These are phyloP conservation scores for Hura crepitans DNA, from an alignment of 441 rosid genomes.

Conservation along the genomic window DNA sequence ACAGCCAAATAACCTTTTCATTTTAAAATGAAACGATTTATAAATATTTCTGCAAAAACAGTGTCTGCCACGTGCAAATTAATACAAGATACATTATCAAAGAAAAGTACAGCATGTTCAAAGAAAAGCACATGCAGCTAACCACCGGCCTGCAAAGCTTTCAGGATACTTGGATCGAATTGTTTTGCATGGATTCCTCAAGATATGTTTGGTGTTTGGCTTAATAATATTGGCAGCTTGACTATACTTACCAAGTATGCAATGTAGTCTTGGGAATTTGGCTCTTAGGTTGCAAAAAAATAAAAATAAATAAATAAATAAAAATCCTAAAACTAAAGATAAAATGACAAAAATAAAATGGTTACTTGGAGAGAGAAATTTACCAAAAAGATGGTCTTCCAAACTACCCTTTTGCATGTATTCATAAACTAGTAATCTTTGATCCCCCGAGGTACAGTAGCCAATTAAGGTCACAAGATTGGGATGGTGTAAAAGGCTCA, in stretches of 20 bases:
- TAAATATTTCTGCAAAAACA: too few relatives aligned
- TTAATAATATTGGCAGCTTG: background rate
- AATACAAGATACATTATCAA: too few relatives aligned
- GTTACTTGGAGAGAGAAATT: conserved; percentile 8
- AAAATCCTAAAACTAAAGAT: too few relatives aligned
- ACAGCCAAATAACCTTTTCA: too few relatives aligned
- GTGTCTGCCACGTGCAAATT: too few relatives aligned
- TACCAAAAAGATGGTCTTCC: conserved; percentile 93
- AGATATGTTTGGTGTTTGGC: background rate
- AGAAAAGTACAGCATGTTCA: too few relatives aligned
- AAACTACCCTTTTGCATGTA: conserved; percentile 88
- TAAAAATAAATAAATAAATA: background rate
- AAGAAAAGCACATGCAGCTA: too few relatives aligned
- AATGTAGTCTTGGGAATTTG: background rate
- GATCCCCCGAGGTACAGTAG: conserved; percentile 90
- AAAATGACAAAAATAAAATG: too few relatives aligned
- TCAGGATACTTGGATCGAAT: background rate
- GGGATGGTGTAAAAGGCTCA: conserved; percentile 75
- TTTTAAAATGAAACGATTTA: too few relatives aligned
- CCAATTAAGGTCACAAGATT: conserved; percentile 84
- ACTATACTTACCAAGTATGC: background rate
- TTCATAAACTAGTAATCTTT: conserved; percentile 84
- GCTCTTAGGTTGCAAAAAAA: background rate
- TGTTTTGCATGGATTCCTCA: background rate
- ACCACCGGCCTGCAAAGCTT: background rate